A percentile compares a stretch with the other conserved stretches of the same genome.
phyloP scores from a whole-genome alignment of 1,139 yeast species.

The Sugiyamaella pinicola region DNA sequence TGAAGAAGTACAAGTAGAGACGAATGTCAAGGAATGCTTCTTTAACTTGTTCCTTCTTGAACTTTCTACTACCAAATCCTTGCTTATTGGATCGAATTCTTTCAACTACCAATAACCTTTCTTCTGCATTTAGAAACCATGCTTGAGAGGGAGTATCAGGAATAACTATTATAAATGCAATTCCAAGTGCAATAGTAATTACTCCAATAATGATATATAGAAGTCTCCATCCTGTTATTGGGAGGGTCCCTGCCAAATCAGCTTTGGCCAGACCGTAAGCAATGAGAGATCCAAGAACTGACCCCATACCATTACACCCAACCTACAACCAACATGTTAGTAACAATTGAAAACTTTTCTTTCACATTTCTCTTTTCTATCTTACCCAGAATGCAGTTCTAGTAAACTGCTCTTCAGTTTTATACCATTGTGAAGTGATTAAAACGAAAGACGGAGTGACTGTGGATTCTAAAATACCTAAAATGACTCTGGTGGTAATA shows the following conservation, averaged over 20 bases:
- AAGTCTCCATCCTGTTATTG: constrained; percentile 52
- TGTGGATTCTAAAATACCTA: constrained; percentile 60
- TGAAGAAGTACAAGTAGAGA: constrained; percentile 53
- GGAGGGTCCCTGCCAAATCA: constrained; percentile 42
- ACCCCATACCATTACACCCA: constrained; percentile 60
- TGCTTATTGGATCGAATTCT: constrained; percentile 51
- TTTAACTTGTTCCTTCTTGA: constrained; percentile 56
- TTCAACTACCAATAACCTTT: constrained; percentile 55
- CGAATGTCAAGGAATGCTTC: constrained; percentile 48
- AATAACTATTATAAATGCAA: constrained; percentile 48
- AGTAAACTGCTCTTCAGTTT: constrained; percentile 54
- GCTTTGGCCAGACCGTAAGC: constrained; percentile 52
- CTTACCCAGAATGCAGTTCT: constrained; percentile 54
- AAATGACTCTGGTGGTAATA: constrained; percentile 52
- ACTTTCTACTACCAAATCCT: constrained; percentile 58
- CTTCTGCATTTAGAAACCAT: constrained; percentile 53
- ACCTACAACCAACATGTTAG: too few species aligned
- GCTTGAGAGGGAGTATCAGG: constrained; percentile 61
- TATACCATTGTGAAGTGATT: constrained; percentile 58
- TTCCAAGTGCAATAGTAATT: constrained; percentile 54
- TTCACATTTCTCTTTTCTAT: too few species aligned
- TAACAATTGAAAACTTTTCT: too few species aligned
- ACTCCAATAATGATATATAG: constrained; percentile 55
- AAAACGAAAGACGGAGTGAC: constrained; percentile 63
- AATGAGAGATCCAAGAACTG: constrained; percentile 55